These are phyloP conservation scores for Taphrina wiesneri DNA, from an alignment of 1,139 yeast genomes.

Conservation along the genomic window DNA sequence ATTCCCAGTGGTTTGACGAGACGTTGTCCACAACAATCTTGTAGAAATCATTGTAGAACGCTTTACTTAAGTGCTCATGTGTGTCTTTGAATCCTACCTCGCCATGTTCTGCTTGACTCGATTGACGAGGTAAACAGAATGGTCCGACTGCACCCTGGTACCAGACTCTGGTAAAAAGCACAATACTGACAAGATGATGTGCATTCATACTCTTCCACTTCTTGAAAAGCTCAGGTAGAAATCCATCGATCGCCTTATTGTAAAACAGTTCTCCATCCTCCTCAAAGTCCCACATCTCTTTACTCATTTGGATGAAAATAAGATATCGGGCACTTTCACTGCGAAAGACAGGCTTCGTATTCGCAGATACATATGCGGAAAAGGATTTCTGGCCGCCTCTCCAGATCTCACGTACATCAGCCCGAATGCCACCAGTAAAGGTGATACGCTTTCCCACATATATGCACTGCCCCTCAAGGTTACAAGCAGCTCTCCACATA, in stretches of 20 bases:
- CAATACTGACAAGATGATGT: conserved; percentile 88
- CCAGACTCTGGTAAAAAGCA: conserved; percentile 81
- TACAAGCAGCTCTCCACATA: conserved; percentile 82
- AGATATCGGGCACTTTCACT: conserved; percentile 86
- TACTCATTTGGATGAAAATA: conserved; percentile 80
- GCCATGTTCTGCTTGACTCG: background rate
- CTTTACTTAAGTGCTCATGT: background rate
- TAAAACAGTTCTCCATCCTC: conserved; percentile 94
- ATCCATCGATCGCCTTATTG: conserved; percentile 84
- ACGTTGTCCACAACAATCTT: conserved; percentile 93
- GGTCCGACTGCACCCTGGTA: conserved; percentile 35
- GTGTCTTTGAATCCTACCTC: background rate
- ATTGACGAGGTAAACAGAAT: conserved; percentile 15
- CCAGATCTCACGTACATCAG: conserved; percentile 67
- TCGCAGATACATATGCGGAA: conserved; percentile 66
- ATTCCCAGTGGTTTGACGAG: conserved; percentile 65
- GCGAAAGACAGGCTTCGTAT: conserved; percentile 78
- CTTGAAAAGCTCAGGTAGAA: conserved; percentile 84
- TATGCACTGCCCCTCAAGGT: conserved; percentile 63
- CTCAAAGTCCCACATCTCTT: conserved; percentile 98
- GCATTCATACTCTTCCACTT: conserved; percentile 84
- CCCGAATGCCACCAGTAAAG: conserved; percentile 64
- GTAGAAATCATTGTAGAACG: conserved; percentile 61
- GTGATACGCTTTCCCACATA: conserved; percentile 65
- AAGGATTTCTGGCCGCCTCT: conserved; percentile 58